Evolutionary conservation across 805 yeast genomes (phyloP).

Genomic region (Yamadazyma nakazawae): DNA sequence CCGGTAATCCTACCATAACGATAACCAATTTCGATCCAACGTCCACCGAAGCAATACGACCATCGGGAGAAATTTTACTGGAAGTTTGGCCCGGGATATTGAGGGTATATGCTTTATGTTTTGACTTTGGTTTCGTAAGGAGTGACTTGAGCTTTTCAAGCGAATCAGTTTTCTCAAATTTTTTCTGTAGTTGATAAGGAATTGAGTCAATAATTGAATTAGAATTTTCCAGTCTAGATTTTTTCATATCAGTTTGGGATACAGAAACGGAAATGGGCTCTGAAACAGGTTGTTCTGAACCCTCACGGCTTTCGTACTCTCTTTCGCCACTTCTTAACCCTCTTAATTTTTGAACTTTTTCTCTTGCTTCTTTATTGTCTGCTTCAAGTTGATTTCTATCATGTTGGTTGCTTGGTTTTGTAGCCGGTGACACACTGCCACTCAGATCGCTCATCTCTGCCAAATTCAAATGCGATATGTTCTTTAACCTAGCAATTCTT

Average conservation of each 20-base stretch:
- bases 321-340: background rate
- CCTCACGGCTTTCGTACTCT: background rate
- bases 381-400: background rate
- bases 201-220: conserved; percentile 13
- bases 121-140: conserved; percentile 36
- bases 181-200: conserved; percentile 31
- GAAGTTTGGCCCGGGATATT: conserved; percentile 92
- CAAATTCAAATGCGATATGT: conserved; percentile 40
- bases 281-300: background rate
- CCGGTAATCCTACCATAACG: conserved; percentile 96
- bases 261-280: background rate
- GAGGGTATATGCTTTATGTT: conserved; percentile 69
- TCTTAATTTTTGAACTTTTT: background rate
- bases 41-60: conserved; percentile 59
- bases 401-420: background rate
- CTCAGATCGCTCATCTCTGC: conserved; percentile 25
- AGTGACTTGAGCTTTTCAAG: conserved; percentile 36
- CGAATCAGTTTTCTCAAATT: conserved; percentile 40
- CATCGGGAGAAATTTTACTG: conserved; percentile 76
- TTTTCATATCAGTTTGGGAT: background rate
- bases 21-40: conserved; percentile 83
- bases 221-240: background rate
- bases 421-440: conserved; percentile 17
- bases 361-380: background rate
- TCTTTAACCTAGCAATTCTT: conserved; percentile 19